phyloP scores from a whole-genome alignment of 1,284 basidiomycete species.

The Cutaneotrichosporon cavernicola region DNA sequence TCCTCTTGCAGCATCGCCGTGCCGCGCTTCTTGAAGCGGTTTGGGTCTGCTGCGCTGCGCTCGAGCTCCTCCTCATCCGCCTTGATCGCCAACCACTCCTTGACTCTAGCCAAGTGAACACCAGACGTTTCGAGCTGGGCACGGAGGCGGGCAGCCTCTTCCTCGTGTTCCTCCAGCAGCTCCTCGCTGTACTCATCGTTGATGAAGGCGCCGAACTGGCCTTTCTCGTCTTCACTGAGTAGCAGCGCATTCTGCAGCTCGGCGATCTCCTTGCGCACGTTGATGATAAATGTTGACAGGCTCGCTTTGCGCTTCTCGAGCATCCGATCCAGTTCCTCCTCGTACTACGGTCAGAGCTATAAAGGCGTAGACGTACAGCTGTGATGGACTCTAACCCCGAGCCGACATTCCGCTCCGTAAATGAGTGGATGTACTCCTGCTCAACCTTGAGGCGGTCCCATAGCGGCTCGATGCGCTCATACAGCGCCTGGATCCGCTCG shows the following conservation, averaged over 20 bases:
- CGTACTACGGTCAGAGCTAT: constrained; percentile 60
- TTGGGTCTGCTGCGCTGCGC: constrained; percentile 48
- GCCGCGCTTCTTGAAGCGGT: constrained; percentile 58
- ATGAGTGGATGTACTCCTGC: constrained; percentile 46
- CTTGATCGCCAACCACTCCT: constrained; percentile 88
- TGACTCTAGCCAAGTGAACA: constrained; percentile 71
- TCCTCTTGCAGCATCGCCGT: constrained; percentile 83
- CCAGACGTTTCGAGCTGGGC: constrained; percentile 76
- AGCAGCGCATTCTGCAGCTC: constrained; percentile 83
- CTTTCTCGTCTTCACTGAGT: constrained; percentile 75
- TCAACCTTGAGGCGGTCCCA: constrained; percentile 46
- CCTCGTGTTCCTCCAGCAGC: constrained; percentile 80
- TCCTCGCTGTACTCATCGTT: constrained; percentile 89
- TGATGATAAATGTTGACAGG: constrained; percentile 80
- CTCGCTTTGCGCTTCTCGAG: constrained; percentile 80
- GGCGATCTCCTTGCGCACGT: constrained; percentile 77
- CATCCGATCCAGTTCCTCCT: constrained; percentile 87
- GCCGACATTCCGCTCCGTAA: constrained; percentile 50
- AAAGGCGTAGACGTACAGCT: constrained; percentile 36
- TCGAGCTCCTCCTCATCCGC: constrained; percentile 85
- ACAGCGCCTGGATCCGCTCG: constrained; percentile 46
- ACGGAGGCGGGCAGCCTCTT: constrained; percentile 75
- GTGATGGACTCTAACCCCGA: constrained; percentile 42
- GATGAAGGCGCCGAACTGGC: constrained; percentile 73
- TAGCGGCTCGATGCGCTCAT: constrained; percentile 49